Percentiles rank a stretch among this genome's conserved stretches.
Evolutionary conservation across 2,329 filamentous ascomycete genomes (phyloP).

Genomic region (Cladosporium sp.): DNA sequence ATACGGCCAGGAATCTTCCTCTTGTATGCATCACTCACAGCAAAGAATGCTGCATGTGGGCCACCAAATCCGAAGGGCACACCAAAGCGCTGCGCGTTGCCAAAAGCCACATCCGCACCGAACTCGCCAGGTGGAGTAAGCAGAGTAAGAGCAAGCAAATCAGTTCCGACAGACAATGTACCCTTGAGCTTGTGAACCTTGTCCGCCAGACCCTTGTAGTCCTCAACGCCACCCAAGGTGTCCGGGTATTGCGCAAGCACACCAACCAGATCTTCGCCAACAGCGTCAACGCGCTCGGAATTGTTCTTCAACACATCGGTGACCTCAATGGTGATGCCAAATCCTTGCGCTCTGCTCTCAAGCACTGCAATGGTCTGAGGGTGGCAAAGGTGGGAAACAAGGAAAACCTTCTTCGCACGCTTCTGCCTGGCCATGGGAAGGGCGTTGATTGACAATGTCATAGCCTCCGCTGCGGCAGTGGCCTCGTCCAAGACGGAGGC

Average conservation of each 20-base stretch:
- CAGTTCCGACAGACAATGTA: conserved; percentile 82
- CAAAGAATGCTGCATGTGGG: conserved; percentile 96
- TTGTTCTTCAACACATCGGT: conserved; percentile 65
- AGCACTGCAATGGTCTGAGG: conserved; percentile 83
- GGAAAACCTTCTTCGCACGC: conserved; percentile 69
- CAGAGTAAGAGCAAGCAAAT: conserved; percentile 79
- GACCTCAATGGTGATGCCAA: conserved; percentile 73
- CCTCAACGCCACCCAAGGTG: conserved; percentile 72
- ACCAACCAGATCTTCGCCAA: conserved; percentile 79
- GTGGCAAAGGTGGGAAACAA: conserved; percentile 78
- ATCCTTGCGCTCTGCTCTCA: conserved; percentile 80
- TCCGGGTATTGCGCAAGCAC: conserved; percentile 95
- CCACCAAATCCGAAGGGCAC: conserved; percentile 89
- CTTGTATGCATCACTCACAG: conserved; percentile 86
- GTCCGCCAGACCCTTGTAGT: conserved; percentile 70
- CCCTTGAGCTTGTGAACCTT: conserved; percentile 71
- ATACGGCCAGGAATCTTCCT: conserved; percentile 88
- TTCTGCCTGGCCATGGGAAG: conserved; percentile 68
- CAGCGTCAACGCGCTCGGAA: conserved; percentile 61
- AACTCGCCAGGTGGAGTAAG: conserved; percentile 89
- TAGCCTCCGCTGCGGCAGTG: conserved; percentile 88
- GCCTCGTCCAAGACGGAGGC: conserved; percentile 86
- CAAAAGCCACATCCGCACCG: conserved; percentile 91
- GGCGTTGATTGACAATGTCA: conserved; percentile 83
- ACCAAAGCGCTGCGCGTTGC: conserved; percentile 85